Percentiles rank a stretch among this genome's conserved stretches.
phyloP scores from a whole-genome alignment of 2,329 filamentous ascomycete species.

The Blastomyces gilchristii region DNA sequence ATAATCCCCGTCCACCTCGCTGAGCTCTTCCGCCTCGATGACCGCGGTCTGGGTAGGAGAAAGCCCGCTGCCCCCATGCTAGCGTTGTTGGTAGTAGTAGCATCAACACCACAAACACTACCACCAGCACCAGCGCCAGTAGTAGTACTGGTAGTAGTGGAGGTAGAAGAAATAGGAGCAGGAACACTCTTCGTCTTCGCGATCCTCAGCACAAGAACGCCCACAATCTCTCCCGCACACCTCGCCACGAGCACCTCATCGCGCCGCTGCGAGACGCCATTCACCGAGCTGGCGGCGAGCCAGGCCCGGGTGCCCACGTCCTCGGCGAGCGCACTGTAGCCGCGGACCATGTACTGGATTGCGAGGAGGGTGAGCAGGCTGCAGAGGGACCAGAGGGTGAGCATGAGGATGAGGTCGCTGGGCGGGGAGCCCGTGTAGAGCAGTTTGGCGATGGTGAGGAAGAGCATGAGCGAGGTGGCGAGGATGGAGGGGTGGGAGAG shows the following conservation, averaged over 20 bases:
- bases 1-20: constrained; percentile 44
- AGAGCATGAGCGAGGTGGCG: constrained; percentile 27
- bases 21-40: constrained; percentile 14
- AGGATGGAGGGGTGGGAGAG: constrained; percentile 50
- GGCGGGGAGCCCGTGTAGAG: constrained; percentile 27
- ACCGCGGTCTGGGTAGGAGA: constrained; percentile 8
- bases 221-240: constrained; percentile 59
- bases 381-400: constrained; percentile 51
- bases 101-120: not conserved
- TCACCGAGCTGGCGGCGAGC: constrained; percentile 38
- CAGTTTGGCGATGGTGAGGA: constrained; percentile 32
- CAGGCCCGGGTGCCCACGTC: constrained; percentile 49
- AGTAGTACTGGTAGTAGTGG: no score
- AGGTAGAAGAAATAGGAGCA: no score
- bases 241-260: constrained; percentile 57
- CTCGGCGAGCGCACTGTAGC: constrained; percentile 56
- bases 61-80: constrained; percentile 6
- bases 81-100: constrained; percentile 8
- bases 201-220: constrained; percentile 51
- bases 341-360: constrained; percentile 50
- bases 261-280: constrained; percentile 32
- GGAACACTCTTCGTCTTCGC: constrained; percentile 8
- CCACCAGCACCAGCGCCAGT: not conserved
- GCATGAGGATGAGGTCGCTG: constrained; percentile 45
- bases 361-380: constrained; percentile 54